A percentile compares a stretch with the other conserved stretches of the same genome.
Conservation (phyloP, 345 rosid species). For the Gossypium turneri region DNA sequence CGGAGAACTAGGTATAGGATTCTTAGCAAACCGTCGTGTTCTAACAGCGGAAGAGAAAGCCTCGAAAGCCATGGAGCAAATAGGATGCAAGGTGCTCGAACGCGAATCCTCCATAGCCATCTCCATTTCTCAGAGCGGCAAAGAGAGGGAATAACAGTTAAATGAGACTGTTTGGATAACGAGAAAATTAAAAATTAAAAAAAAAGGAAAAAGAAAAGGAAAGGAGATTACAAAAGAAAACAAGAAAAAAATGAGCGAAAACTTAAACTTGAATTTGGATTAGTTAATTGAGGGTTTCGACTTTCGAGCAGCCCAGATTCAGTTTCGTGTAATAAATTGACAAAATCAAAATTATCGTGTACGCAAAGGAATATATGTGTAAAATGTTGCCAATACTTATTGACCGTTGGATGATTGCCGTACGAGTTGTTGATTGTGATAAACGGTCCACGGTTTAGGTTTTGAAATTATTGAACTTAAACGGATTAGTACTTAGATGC, state of each 20-base stretch:
- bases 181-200: not conserved
- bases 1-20: constrained; percentile 2
- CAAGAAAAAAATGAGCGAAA: constrained; percentile 4
- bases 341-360: not conserved
- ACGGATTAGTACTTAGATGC: not conserved
- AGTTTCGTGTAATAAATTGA: not conserved
- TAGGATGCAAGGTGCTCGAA: not conserved
- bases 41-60: constrained; percentile 1
- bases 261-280: not conserved
- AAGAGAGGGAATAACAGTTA: not conserved
- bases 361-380: not conserved
- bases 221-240: constrained; percentile 7
- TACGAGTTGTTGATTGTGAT: not conserved
- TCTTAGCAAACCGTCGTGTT: constrained; percentile 7
- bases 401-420: not conserved
- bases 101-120: constrained; percentile 5
- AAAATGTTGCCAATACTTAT: not conserved
- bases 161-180: constrained; percentile 15
- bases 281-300: not conserved
- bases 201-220: not conserved
- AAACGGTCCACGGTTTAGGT: not conserved
- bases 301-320: not conserved
- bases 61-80: constrained; percentile 3
- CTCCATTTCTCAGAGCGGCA: constrained; percentile 4
- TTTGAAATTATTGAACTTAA: not conserved